These are phyloP conservation scores for Aspergillus ibericus DNA, from an alignment of 2,329 filamentous ascomycete species.

Conservation along the genomic window DNA sequence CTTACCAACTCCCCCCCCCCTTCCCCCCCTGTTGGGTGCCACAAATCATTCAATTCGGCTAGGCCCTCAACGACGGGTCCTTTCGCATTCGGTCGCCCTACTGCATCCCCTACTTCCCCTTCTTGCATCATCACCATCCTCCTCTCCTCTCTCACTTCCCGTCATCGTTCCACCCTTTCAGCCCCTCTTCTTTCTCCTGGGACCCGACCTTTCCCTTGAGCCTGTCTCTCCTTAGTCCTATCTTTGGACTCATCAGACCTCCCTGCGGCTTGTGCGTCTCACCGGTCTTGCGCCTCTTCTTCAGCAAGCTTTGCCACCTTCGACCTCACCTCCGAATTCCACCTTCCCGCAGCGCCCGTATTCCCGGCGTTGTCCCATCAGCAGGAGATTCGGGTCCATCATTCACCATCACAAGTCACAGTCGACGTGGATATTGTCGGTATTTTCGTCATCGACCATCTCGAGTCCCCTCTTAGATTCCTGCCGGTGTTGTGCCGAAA, in stretches of 20 bases:
- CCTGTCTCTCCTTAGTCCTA: neutral
- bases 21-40: neutral
- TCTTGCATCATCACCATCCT: neutral
- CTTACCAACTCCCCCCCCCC: neutral
- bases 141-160: neutral
- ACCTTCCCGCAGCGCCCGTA: neutral
- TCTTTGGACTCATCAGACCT: conserved; percentile 1
- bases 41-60: neutral
- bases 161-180: neutral
- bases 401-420: neutral
- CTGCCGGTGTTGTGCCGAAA: neutral
- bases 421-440: neutral
- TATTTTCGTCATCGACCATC: no score
- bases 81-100: neutral
- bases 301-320: neutral
- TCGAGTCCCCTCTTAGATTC: neutral
- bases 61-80: neutral
- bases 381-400: neutral
- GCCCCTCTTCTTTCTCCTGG: neutral
- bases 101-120: neutral
- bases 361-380: neutral
- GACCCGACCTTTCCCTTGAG: neutral
- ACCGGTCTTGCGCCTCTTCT: neutral
- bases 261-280: conserved; percentile 8
- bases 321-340: neutral